Conservation (phyloP, 805 yeast species). For the Priceomyces carsonii region DNA sequence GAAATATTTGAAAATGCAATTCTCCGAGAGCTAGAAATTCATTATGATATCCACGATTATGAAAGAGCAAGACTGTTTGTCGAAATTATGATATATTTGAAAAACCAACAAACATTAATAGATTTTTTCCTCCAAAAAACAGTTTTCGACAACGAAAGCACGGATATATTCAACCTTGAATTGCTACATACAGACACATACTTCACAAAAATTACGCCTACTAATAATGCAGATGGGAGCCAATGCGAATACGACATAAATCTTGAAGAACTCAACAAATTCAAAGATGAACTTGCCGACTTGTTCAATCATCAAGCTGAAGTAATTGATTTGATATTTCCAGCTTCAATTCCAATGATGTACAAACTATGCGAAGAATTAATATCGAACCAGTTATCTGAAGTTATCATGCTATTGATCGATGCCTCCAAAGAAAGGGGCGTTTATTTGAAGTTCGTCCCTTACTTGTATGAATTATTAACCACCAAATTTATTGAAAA, state of each 20-base stretch:
- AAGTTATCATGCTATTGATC: conserved; percentile 27
- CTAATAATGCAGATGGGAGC: conserved; percentile 7
- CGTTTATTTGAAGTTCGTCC: conserved; percentile 37
- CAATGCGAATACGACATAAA: conserved; percentile 5
- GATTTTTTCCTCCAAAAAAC: conserved; percentile 46
- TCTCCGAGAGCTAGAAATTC: conserved; percentile 64
- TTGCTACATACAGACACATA: conserved; percentile 22
- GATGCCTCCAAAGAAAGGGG: conserved; percentile 26
- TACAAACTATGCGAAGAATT: conserved; percentile 49
- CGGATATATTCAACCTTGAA: conserved; percentile 30
- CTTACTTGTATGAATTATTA: conserved; percentile 36
- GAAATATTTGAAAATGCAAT: conserved; percentile 75
- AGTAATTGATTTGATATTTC: conserved; percentile 46
- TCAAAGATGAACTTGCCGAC: conserved; percentile 30
- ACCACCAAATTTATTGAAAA: conserved; percentile 23
- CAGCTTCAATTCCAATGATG: conserved; percentile 46
- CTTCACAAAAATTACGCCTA: conserved; percentile 12
- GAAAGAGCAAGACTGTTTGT: conserved; percentile 36
- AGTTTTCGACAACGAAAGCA: conserved; percentile 37
- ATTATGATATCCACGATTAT: conserved; percentile 49
- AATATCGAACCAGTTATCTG: conserved; percentile 39
- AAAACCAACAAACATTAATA: conserved; percentile 43
- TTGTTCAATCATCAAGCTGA: conserved; percentile 38
- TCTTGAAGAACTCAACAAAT: conserved; percentile 19
- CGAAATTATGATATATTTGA: conserved; percentile 32